Percentiles rank a stretch among this genome's conserved stretches.
Evolutionary conservation across 163 green algal genomes (phyloP).

Genomic region (Chlorella variabilis): DNA sequence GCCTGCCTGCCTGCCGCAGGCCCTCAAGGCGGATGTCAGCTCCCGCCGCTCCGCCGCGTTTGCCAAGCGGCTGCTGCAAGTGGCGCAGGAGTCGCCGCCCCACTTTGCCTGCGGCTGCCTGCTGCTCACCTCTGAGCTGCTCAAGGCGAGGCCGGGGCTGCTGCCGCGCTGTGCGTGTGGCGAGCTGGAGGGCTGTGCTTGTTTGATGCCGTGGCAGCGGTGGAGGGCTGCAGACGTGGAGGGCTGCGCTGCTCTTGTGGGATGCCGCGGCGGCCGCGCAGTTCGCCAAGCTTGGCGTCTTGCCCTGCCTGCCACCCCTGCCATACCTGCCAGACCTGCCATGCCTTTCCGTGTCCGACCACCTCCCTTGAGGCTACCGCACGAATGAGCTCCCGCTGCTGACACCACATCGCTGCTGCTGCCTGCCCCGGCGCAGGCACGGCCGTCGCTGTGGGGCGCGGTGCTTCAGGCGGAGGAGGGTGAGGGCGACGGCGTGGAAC

Average conservation of each 20-base stretch:
- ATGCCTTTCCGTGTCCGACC: too few relatives aligned
- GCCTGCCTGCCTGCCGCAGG: conserved; percentile 22
- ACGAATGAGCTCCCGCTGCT: too few relatives aligned
- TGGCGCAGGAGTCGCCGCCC: conserved; percentile 56
- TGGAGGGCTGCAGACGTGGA: too few relatives aligned
- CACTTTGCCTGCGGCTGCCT: conserved; percentile 91
- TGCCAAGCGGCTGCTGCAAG: conserved; percentile 79
- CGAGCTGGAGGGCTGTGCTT: neutral
- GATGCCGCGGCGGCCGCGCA: too few relatives aligned
- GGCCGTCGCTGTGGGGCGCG: conserved; percentile 75
- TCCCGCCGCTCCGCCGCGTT: conserved; percentile 82
- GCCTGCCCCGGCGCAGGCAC: conserved; percentile 61
- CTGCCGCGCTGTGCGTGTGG: neutral
- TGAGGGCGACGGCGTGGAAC: conserved; percentile 57
- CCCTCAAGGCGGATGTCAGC: conserved; percentile 79
- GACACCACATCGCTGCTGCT: too few relatives aligned
- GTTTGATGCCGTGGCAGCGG: too few relatives aligned
- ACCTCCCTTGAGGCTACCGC: too few relatives aligned
- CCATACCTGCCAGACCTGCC: too few relatives aligned
- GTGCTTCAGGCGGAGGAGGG: conserved; percentile 74
- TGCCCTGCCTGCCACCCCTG: too few relatives aligned
- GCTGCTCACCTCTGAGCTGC: conserved; percentile 77
- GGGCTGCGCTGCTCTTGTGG: too few relatives aligned
- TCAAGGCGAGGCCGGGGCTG: conserved; percentile 6
- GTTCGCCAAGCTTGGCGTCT: too few relatives aligned